Evolutionary conservation across 1,284 basidiomycete genomes (phyloP), one percentile per base, ranked within the genome.

Genomic region (Tetrapyrgos nigripes): DNA sequence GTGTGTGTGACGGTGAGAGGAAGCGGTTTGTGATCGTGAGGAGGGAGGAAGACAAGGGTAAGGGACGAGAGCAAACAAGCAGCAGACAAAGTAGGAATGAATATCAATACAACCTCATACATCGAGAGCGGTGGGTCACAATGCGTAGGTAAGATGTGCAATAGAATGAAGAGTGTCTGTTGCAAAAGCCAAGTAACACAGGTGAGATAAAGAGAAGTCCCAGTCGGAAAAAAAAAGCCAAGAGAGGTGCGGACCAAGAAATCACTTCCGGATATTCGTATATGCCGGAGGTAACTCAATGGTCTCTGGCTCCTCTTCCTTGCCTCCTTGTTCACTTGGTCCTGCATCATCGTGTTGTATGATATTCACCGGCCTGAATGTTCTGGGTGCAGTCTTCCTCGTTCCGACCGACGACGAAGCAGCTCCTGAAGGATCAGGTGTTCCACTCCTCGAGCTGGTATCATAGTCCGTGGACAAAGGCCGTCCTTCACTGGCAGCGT

Each of bases 341-440:
- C 91, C 91, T 0, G 87, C 91, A 68, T 93, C 91, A 61, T 93
- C 90, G 64, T 93, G 91, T 73, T 92, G 91, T 53, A 93, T 83
- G 64, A 92, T 83, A 67, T 93, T 93, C 45, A 93, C 85, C 0
- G 89, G 81, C 45, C 90, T 78, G 74, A 92, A 76, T 62, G 73
- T 73, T 57, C 78, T 68, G 33, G 77, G 71, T 3, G 72, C 72
- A 71, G 78, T 87, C 74, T 81, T 84, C 33, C 66, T 62, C 40
- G 64, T 66, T 23, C 65, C 63, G 35, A 64, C 59, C 31, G 72
- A 67, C 3, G 67, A 68, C 33, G 66, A 69, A 24, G 66, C 64
- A 54, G 63, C 59, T 44, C 62, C 61, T 35, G 68, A 61, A 13
- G 69, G 47, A 61, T 81, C 80, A 1, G 78, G 77, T 3, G 78